Evolutionary conservation across 148 eudicot species (phyloP), one percentile per base, ranked within the genome.

Genomic region (Nepenthes gracilis): DNA sequence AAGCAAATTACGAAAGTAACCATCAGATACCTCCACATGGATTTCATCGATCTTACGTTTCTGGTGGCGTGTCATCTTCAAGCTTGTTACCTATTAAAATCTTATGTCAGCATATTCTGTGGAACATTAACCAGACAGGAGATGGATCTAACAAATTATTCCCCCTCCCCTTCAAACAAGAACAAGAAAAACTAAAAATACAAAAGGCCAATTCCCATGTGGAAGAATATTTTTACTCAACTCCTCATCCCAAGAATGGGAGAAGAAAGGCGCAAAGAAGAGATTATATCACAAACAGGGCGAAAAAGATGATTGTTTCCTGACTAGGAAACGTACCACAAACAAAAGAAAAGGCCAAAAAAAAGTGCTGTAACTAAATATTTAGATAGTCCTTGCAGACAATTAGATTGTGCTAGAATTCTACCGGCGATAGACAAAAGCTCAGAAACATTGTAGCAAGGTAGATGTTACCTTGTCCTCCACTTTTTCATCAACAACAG

Each of bases 51-150:
- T 92, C 80, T 92, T 92, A 33, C 97, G 96, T 60, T 88, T 92
- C 73, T 92, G 97, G 73, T 92, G 97, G 51, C 97, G 87, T n/a
- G 97, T 92, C 97, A 92, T 92, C 74, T 92, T 92, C 86, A 92
- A 80, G 75, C 86, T 83, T 32, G 97, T 82, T 40, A 85, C 96
- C 97, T 92, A 66, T 45, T 45, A 11, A 23, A 23, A 23, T 23
- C 23, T 23, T 23, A 23, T 23, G 23, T 23, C 23, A 23, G 23
- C 23, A 23, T 23, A 23, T 23, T 23, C 23, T 23, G 23, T 23
- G 23, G 23, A 23, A 23, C 23, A 23, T 23, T 23, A 23, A 23
- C 23, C 23, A 23, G 23, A 23, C 23, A 23, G 23, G 23, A 23
- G 23, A 23, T 23, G 23, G 23, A 23, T 23, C 23, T n/a, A 69